These are phyloP conservation scores for Lentinula raphanica DNA, from an alignment of 768 basidiomycete genomes.

Conservation along the genomic window DNA sequence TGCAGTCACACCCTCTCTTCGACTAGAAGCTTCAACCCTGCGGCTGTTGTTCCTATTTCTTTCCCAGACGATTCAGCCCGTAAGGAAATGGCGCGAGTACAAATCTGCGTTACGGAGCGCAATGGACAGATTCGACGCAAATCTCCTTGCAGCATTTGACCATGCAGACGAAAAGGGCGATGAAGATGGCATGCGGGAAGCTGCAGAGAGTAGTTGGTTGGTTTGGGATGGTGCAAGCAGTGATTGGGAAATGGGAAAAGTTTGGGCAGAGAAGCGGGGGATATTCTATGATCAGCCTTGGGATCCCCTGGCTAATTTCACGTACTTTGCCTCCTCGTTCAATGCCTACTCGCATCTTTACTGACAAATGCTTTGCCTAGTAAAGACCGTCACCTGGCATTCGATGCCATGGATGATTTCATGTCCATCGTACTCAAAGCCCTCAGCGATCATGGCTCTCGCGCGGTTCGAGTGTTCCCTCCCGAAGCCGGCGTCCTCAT, in stretches of 20 bases:
- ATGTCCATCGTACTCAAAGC: slow-evolving; percentile 64
- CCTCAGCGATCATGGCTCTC: slow-evolving; percentile 68
- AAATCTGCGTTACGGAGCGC: slow-evolving; percentile 65
- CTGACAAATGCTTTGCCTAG: slow-evolving; percentile 24
- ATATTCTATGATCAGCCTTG: slow-evolving; percentile 87
- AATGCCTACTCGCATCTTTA: slow-evolving; percentile 3
- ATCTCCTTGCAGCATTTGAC: slow-evolving; percentile 84
- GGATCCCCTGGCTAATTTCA: slow-evolving; percentile 79
- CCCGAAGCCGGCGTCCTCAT: slow-evolving; percentile 70
- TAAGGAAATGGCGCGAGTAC: slow-evolving; percentile 60
- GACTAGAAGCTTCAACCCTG: slow-evolving; percentile 61
- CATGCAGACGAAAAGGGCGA: slow-evolving; percentile 70
- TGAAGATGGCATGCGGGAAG: slow-evolving; percentile 74
- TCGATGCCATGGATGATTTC: slow-evolving; percentile 91
- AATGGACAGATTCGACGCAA: slow-evolving; percentile 85
- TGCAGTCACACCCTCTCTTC: slow-evolving; percentile 38
- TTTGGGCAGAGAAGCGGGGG: slow-evolving; percentile 94
- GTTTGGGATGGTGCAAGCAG: slow-evolving; percentile 52
- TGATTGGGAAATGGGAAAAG: slow-evolving; percentile 91
- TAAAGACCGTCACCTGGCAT: slow-evolving; percentile 61
- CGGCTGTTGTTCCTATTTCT: slow-evolving; percentile 73
- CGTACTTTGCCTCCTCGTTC: slow-evolving; percentile 37
- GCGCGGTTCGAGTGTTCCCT: slow-evolving; percentile 86
- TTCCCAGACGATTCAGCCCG: slow-evolving; percentile 63
- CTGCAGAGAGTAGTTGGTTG: slow-evolving; percentile 82